phyloP scores from a whole-genome alignment of 2,329 filamentous ascomycete genomes.

The Alternaria gaisen region DNA sequence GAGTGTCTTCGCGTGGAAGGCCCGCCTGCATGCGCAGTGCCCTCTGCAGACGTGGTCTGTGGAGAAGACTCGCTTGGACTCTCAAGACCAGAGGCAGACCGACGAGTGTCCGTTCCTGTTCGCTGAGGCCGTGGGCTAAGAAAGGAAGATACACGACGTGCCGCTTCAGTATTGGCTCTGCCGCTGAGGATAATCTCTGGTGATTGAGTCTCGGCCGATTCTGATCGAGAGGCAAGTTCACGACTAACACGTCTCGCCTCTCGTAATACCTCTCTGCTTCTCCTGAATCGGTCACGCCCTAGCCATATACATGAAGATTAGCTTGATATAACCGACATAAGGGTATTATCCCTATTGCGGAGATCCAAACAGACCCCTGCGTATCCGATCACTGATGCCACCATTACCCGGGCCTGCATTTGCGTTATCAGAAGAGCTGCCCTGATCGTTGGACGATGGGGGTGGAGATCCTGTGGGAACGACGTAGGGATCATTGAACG shows the following conservation, averaged over 20 bases:
- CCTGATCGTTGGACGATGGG: slow-evolving; percentile 10
- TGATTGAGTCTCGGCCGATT: background rate
- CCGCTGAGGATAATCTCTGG: slow-evolving; percentile 1
- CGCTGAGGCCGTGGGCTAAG: background rate
- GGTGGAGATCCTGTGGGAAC: slow-evolving; percentile 24
- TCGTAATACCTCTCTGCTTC: slow-evolving; percentile 5
- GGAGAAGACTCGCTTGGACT: slow-evolving; percentile 13
- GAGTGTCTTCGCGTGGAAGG: slow-evolving; percentile 1
- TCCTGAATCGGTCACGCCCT: slow-evolving; percentile 10
- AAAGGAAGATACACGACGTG: slow-evolving; percentile 10
- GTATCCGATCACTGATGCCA: slow-evolving; percentile 41
- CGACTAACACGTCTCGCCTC: slow-evolving; percentile 5
- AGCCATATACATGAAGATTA: slow-evolving; percentile 3
- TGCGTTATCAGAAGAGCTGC: slow-evolving; percentile 18
- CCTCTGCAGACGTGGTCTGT: slow-evolving; percentile 6
- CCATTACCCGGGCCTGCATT: slow-evolving; percentile 23
- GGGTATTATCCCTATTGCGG: slow-evolving; percentile 17
- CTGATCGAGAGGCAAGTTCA: background rate
- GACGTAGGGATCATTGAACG: slow-evolving; percentile 29
- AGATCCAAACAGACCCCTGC: slow-evolving; percentile 48
- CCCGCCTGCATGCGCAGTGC: slow-evolving; percentile 5
- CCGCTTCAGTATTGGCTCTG: slow-evolving; percentile 4
- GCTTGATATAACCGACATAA: slow-evolving; percentile 15
- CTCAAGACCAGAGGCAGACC: slow-evolving; percentile 8
- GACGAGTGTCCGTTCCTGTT: background rate